A percentile compares a stretch with the other conserved stretches of the same genome.
phyloP scores from a whole-genome alignment of 1,284 basidiomycete genomes.

The Takashimella tepidaria region DNA sequence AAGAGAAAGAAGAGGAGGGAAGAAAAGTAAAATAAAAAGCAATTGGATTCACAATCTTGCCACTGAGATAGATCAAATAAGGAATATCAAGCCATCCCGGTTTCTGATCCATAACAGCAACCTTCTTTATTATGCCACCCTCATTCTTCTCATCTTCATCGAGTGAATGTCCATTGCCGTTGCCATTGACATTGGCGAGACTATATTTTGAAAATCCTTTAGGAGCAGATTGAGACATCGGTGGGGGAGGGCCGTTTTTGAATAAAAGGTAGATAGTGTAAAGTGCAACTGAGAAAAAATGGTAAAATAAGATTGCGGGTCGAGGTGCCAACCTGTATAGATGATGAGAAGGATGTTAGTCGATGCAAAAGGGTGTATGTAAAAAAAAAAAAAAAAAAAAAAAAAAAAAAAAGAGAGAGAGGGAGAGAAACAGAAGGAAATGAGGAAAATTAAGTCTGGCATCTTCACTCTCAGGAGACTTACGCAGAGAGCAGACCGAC shows the following conservation, averaged over 20 bases:
- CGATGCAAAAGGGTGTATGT: too few relatives aligned
- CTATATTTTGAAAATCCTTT: too few relatives aligned
- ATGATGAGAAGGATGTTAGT: too few relatives aligned
- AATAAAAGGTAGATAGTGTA: slow-evolving; percentile 87
- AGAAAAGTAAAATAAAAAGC: neutral
- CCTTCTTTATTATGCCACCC: too few relatives aligned
- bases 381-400: slow-evolving; percentile 1
- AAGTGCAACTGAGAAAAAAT: slow-evolving; percentile 94
- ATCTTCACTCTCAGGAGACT: too few relatives aligned
- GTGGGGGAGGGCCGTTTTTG: slow-evolving; percentile 55
- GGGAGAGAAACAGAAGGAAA: too few relatives aligned
- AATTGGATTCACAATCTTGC: slow-evolving; percentile 56
- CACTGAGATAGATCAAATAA: slow-evolving; percentile 53
- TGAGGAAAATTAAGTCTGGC: too few relatives aligned
- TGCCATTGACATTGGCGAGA: too few relatives aligned
- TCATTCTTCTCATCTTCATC: slow-evolving; percentile 12
- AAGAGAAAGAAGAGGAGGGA: neutral
- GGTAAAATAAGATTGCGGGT: slow-evolving; percentile 71
- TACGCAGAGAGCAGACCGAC: slow-evolving; percentile 80
- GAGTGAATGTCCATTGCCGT: too few relatives aligned
- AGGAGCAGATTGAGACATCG: neutral
- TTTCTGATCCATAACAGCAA: slow-evolving; percentile 2
- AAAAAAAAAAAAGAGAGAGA: neutral
- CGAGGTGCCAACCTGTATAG: slow-evolving; percentile 62
- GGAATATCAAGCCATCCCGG: slow-evolving; percentile 61